Evolutionary conservation across 495 filamentous ascomycete genomes (phyloP).

Genomic region (Xylaria flabelliformis): DNA sequence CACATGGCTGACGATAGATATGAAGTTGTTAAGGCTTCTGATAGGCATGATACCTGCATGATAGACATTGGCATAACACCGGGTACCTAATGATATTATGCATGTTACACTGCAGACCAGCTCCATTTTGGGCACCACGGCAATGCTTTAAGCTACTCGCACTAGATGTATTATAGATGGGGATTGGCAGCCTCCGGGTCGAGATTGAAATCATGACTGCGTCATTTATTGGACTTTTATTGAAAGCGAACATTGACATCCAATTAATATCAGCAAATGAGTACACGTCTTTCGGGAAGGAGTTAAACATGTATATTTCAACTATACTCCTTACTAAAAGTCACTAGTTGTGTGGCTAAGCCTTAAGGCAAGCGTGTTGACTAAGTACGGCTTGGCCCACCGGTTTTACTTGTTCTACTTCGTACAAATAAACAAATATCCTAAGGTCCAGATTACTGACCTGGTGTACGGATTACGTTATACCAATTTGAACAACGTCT

Average conservation of each 20-base stretch:
- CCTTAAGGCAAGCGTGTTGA: background rate
- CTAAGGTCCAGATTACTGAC: background rate
- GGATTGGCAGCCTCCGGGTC: background rate
- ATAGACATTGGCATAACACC: too few relatives aligned
- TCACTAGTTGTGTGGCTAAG: background rate
- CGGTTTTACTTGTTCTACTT: background rate
- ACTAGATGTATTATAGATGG: background rate
- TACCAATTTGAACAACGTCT: background rate
- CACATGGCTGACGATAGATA: background rate
- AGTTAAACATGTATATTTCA: background rate
- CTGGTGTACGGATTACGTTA: too few relatives aligned
- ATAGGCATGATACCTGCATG: background rate
- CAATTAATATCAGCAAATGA: conserved; percentile 3
- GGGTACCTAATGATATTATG: too few relatives aligned
- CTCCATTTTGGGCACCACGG: conserved; percentile 3
- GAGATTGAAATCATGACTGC: background rate
- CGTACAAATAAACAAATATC: background rate
- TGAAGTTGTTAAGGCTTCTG: background rate
- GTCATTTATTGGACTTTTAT: conserved; percentile 1
- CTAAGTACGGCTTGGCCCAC: conserved; percentile 4
- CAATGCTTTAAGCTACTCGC: background rate
- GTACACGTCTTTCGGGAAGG: background rate
- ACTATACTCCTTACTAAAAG: background rate
- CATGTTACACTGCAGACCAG: conserved; percentile 1
- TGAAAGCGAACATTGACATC: background rate